Evolutionary conservation across 352 stramenopile genomes (phyloP).

Genomic region (Plasmopara halstedii): DNA sequence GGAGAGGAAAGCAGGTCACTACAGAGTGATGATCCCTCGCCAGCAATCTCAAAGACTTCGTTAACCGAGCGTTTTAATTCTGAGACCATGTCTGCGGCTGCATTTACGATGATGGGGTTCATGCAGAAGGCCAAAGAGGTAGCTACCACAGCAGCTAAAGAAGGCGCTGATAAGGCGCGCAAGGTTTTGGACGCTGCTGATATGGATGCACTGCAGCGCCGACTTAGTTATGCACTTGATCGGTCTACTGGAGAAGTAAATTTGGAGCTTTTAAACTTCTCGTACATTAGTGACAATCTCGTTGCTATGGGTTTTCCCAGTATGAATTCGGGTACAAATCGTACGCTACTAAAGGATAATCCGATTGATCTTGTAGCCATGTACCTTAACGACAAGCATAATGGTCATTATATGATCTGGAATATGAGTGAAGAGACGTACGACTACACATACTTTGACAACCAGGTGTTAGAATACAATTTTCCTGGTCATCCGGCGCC

Average conservation of each 20-base stretch:
- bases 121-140: slow-evolving; percentile 82
- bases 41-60: slow-evolving; percentile 44
- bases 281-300: slow-evolving; percentile 84
- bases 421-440: slow-evolving; percentile 97
- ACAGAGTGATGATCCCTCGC: slow-evolving; percentile 33
- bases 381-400: slow-evolving; percentile 92
- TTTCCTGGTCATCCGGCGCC: slow-evolving; percentile 96
- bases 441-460: slow-evolving; percentile 92
- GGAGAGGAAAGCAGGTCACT: slow-evolving; percentile 11
- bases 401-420: slow-evolving; percentile 97
- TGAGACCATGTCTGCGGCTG: slow-evolving; percentile 54
- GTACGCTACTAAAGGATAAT: slow-evolving; percentile 77
- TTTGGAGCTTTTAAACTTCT: slow-evolving; percentile 85
- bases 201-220: slow-evolving; percentile 80
- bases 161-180: slow-evolving; percentile 70
- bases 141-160: slow-evolving; percentile 56
- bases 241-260: slow-evolving; percentile 74
- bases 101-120: slow-evolving; percentile 71
- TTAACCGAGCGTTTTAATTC: slow-evolving; percentile 63
- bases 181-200: slow-evolving; percentile 77
- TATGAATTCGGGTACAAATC: slow-evolving; percentile 74
- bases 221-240: slow-evolving; percentile 74
- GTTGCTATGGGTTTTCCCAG: slow-evolving; percentile 90
- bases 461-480: slow-evolving; percentile 95
- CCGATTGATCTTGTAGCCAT: slow-evolving; percentile 88